Evolutionary conservation across 768 basidiomycete genomes (phyloP).

Genomic region (Amanita jacksonii): DNA sequence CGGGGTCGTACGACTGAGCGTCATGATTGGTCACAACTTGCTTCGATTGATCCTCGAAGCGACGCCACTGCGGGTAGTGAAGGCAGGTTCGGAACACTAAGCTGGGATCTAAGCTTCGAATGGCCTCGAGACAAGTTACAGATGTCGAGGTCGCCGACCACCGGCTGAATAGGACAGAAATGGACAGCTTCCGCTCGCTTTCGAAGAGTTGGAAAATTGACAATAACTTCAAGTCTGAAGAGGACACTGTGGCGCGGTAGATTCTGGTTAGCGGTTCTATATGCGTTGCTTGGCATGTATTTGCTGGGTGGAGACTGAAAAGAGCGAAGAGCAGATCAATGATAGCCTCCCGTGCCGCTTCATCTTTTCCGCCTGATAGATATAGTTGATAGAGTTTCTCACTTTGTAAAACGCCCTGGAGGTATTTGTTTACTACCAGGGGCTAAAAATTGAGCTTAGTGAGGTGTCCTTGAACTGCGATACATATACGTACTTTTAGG

Average conservation of each 20-base stretch:
- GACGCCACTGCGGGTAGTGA: slow-evolving; percentile 59
- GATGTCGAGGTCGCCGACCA: slow-evolving; percentile 53
- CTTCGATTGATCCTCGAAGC: slow-evolving; percentile 28
- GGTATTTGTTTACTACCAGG: slow-evolving; percentile 56
- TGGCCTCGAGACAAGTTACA: slow-evolving; percentile 46
- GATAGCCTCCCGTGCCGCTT: slow-evolving; percentile 36
- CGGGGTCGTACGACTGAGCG: slow-evolving; percentile 63
- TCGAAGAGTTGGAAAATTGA: slow-evolving; percentile 78
- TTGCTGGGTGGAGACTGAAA: slow-evolving; percentile 68
- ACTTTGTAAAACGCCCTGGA: slow-evolving; percentile 72
- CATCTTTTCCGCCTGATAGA: slow-evolving; percentile 14
- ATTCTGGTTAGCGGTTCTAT: slow-evolving; percentile 66
- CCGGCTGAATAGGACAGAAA: slow-evolving; percentile 47
- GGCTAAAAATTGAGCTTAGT: slow-evolving; percentile 36
- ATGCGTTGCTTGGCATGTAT: slow-evolving; percentile 81
- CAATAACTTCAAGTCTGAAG: slow-evolving; percentile 56
- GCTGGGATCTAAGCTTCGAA: slow-evolving; percentile 62
- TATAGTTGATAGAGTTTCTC: slow-evolving; percentile 47
- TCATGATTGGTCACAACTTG: slow-evolving; percentile 22
- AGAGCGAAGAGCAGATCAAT: slow-evolving; percentile 51
- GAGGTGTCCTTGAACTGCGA: background rate
- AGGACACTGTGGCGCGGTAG: slow-evolving; percentile 66
- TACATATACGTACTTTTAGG: slow-evolving; percentile 2
- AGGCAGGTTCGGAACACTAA: slow-evolving; percentile 63
- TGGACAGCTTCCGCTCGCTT: slow-evolving; percentile 51